phyloP scores from a whole-genome alignment of 371 early-diverging fungal species.

The Mucor irregularis region DNA sequence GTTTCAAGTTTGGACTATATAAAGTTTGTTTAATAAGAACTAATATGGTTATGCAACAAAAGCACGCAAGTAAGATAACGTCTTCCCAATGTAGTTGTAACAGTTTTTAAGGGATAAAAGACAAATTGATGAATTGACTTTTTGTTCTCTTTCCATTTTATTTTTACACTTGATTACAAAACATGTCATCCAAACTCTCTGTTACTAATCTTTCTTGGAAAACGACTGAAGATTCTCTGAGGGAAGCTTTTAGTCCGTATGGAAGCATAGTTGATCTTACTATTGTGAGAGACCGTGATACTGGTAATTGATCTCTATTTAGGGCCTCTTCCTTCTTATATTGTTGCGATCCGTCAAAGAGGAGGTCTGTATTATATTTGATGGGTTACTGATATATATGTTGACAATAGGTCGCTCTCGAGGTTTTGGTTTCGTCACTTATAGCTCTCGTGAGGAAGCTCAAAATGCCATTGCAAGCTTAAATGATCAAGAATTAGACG shows the following conservation, averaged over 20 bases:
- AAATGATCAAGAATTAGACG: background rate
- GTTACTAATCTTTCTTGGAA: slow-evolving; percentile 71
- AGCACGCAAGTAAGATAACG: too few species aligned
- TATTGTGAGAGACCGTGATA: slow-evolving; percentile 5
- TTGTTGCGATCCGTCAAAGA: too few species aligned
- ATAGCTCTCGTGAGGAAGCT: background rate
- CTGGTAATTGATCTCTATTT: slow-evolving; percentile 3
- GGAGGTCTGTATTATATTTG: too few species aligned
- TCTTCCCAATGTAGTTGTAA: too few species aligned
- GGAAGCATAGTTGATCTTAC: background rate
- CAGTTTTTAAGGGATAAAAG: too few species aligned
- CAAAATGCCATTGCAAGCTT: background rate
- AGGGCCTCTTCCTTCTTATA: background rate
- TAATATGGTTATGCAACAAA: too few species aligned
- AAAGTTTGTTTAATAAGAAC: too few species aligned
- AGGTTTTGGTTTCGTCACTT: slow-evolving; percentile 1
- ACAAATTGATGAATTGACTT: too few species aligned
- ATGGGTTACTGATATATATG: too few species aligned
- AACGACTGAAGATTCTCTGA: background rate
- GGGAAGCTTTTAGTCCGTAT: background rate
- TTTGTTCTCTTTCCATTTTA: too few species aligned
- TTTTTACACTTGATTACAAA: too few species aligned
- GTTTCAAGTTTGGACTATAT: too few species aligned
- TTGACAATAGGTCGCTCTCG: background rate
- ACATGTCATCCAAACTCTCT: slow-evolving; percentile 65